Base-by-base conservation (phyloP, 139 green algal species). In the Ettlia oleoabundans region DNA sequence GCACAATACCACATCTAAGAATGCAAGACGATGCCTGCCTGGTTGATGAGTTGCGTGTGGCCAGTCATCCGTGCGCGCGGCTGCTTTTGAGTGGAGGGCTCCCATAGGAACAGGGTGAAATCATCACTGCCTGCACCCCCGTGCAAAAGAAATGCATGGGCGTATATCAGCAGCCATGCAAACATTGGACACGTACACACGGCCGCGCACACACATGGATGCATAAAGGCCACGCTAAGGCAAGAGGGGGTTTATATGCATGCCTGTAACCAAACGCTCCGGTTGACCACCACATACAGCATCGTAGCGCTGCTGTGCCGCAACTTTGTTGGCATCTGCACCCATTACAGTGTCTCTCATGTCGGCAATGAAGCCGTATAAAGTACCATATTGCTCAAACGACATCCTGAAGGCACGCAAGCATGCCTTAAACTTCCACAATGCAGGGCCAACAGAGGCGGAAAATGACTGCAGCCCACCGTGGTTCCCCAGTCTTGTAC, bases 101-200 rank as follows among this genome's bases (percentile, higher is more conserved):
- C 88, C 96, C 96, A 99, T 78, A 99, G 84, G 73, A 97, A 97
- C 86, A 99, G 93, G 35, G 97, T 99, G 93, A 97, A 98, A 90
- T 99, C 97, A 85, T 99, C 97, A 6, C 87, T 95, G 32, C 95
- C 97, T 82, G 75, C n/a, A n/a, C n/a, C n/a, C n/a, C n/a, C n/a
- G n/a, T n/a, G n/a, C n/a, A n/a, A n/a, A n/a, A n/a, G n/a, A n/a
- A n/a, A n/a, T n/a, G n/a, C n/a, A n/a, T n/a, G n/a, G n/a, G n/a
- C n/a, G n/a, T n/a, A n/a, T n/a, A n/a, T n/a, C n/a, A n/a, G n/a
- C n/a, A n/a, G n/a, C n/a, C n/a, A n/a, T n/a, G n/a, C n/a, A n/a
- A n/a, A n/a, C n/a, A n/a, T n/a, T n/a, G n/a, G n/a, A n/a, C n/a
- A n/a, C n/a, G n/a, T n/a, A n/a, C n/a, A n/a, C n/a, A n/a, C n/a